Evolutionary conservation across 75 land plant species (phyloP), one percentile per base, ranked within the genome.

Genomic region (Ceratopteris richardii): DNA sequence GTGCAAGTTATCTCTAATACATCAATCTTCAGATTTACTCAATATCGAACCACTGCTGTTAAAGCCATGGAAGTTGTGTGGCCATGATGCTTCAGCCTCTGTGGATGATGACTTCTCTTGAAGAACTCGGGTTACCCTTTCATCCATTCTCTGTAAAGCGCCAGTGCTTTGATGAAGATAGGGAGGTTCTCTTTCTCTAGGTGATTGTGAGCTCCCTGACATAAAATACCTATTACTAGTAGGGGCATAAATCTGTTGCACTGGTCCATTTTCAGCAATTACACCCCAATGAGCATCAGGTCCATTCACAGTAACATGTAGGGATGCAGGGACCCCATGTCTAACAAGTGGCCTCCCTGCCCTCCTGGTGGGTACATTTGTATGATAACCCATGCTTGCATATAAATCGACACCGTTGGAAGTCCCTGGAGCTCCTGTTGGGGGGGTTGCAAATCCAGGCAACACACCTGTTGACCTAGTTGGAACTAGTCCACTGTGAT

Each of bases 401-500:
- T 33, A 33, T 33, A 33, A 9, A 9, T 33, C 37, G 9, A 33
- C 9, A 33, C 37, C 37, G 9, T 9, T 33, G 37, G 37, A 33
- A 9, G 7, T 33, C 14, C 54, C 54, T 3, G 29, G 1, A 24
- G 29, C 54, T 1, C 54, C 54, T 26, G 23, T 52, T 26, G 54
- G 54, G 5, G 54, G 54, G 18, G 54, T 52, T 1, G 54, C 24
- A 24, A 3, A 52, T 4, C 54, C 54, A 52, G 54, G 54, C 24
- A 52, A 28, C 2, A 52, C 1, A 23, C 54, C 54, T n/a, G 48
- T 17, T 14, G 48, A 46, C 21, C 48, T 4, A 7, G 48, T 46
- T 40, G 82, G 78, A 48, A 66, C 70, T 25, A 70, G 30, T 25
- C 56, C 51, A 31, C 68, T 58, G 57, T 57, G 48, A 26, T 63